Evolutionary conservation across 2,329 filamentous ascomycete species (phyloP), one percentile per base, ranked within the genome.

Genomic region (Botryotinia convoluta): DNA sequence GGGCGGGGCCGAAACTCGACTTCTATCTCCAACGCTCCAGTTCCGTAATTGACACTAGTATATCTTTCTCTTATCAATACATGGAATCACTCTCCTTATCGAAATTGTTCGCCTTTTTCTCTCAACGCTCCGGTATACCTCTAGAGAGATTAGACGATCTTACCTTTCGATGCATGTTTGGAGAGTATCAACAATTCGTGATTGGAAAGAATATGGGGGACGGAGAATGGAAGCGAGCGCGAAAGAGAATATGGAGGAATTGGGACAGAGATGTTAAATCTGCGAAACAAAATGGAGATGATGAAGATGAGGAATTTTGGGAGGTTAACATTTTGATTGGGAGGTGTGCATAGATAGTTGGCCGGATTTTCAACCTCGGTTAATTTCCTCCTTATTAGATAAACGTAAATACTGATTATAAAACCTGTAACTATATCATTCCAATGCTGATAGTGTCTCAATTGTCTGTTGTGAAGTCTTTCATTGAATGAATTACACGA

Each of bases 301-400:
- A 54, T 32, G 71, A 69, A 4, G 69, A 64, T 6, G 60, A 62
- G 42, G 71, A 69, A 45, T 54, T 69, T 16, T 68, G 42, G 65
- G 62, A 69, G 18, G 70, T 72, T 20, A 72, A 72, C 16, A 67
- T 72, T 29, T 67, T 72, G 61, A 72, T 72, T 72, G 70, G 70
- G 18, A 68, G 22, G 18, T 44, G 65, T 68, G 48, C 48, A 29
- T 57, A 57, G n/a, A 35, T 42, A 1, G 39, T 29, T 29, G 5
- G 48, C 29, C 14, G 48, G 18, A 42, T 26, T 42, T 10, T 32
- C 10, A 20, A 16, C 1, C 35, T 32, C n/a, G 18, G 32, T 6
- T n/a, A 18, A 29, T 57, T 29, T 29, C 6, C 26, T 57, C 18
- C 12, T 5, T 10, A 10, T 32, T 57, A 1, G 9, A 44, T 45